Base-by-base conservation (phyloP, 495 filamentous ascomycete species). In the Bombardia bombarda region DNA sequence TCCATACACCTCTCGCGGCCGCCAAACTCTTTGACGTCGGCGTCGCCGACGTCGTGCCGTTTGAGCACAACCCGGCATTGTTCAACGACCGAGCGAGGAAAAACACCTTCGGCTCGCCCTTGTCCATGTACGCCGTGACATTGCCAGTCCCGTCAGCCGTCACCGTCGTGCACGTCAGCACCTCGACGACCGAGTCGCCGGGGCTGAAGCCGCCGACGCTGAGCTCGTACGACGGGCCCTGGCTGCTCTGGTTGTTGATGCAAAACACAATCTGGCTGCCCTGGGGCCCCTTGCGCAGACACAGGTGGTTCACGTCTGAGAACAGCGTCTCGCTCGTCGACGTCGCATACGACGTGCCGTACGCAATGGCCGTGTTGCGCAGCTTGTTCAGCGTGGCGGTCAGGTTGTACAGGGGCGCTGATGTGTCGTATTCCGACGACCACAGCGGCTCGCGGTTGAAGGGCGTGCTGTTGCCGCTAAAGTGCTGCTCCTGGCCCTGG, bases 381-480 rank as follows among this genome's bases (percentile, higher is more conserved):
- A 81, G 63, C 33, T 67, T 61, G 57, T 84, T 84, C 7, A 76
- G 18, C n/a, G 55, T 66, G 0, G 72, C 58, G 19, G 78, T 75
- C 26, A 73, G 68, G 2, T 61, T 62, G 67, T 86, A 88, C 4
- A 89, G 69, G 4, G 72, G 60, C 0, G 74, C 50, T 13, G 53
- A 49, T 34, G 74, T 83, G 50, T 74, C 55, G 61, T 87, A 90
- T 2, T 56, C 58, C 25, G 75, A 74, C 7, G 73, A 62, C 86
- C 86, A 92, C 26, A 87, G 50, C 21, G 85, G 79, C 61, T 89
- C 84, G 39, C 86, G 83, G 60, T 89, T 84, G 37, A 61, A 51
- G 1, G 84, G 84, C 22, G 78, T 76, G 43, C 43, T 56, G 23
- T 66, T 61, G 45, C 84, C 83, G 7, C 59, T 59, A 58, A 80